A percentile compares a stretch with the other conserved stretches of the same genome.
Conservation (phyloP, 2,329 filamentous ascomycete species). For the Fusarium verticillioides region DNA sequence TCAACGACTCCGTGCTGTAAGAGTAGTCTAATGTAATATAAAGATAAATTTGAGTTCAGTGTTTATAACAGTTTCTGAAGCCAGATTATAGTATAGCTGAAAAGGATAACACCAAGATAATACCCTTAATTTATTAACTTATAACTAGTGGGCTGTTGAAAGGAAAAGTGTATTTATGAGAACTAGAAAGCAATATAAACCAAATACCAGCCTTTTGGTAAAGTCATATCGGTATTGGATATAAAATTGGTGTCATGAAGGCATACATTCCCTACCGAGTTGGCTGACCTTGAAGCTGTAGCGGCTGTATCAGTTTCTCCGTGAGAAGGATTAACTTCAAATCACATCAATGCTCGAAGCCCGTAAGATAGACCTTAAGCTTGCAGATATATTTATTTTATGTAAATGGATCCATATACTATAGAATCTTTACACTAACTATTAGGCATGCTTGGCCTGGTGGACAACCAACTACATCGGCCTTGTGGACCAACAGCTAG, state of each 20-base stretch:
- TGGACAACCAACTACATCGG: not conserved
- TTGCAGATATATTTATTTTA: not conserved
- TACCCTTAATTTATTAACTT: not conserved
- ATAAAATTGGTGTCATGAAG: accelerated
- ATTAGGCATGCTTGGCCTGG: too few relatives aligned
- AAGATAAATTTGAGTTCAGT: accelerated
- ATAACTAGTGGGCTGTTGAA: not conserved
- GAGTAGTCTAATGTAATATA: accelerated
- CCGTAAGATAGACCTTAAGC: not conserved
- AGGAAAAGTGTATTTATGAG: not conserved
- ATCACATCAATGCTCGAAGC: too few relatives aligned
- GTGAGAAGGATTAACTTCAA: not conserved
- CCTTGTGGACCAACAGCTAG: not conserved
- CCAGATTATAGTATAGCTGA: accelerated
- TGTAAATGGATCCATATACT: accelerated
- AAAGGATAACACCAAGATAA: accelerated
- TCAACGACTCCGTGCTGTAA: not conserved
- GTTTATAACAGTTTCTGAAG: too few relatives aligned
- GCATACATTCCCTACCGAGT: too few relatives aligned
- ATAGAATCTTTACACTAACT: accelerated
- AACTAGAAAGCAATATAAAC: not conserved
- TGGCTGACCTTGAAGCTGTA: not conserved
- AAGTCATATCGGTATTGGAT: too few relatives aligned
- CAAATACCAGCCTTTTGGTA: accelerated
- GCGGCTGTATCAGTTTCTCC: accelerated